Base-by-base conservation (phyloP, 331 rosid species). In the Malus hybrid region DNA sequence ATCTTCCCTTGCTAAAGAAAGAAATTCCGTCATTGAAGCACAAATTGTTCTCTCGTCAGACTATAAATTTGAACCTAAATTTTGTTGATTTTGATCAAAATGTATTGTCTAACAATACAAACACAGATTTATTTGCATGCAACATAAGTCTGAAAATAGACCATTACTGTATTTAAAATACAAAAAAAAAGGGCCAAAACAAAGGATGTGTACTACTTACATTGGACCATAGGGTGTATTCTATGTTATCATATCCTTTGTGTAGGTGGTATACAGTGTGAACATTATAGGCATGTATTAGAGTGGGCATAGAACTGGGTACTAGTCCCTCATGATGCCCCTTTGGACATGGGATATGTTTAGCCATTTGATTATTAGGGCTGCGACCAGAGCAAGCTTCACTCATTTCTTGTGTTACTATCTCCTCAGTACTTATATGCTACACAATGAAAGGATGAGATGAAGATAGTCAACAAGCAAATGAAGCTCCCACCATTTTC, bases 341-440 rank as follows among this genome's bases (percentile, higher is more conserved):
- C 70, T 84, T 88, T 86, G 89, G 84, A 84, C 76, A 73, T 72
- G 71, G 36, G 58, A 66, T 30, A 79, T 62, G 70, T 80, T 57
- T 77, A 75, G 89, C 64, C 16, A 80, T 86, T 88, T 80, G 91
- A 88, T 82, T 86, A 86, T 82, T 87, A 84, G 80, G 76, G 57
- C 75, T 66, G 69, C 80, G 93, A 87, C 96, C 86, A 79, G 4
- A n/a, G 77, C 72, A 82, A 65, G 16, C 68, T 42, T 62, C 87
- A 90, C 89, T 90, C 90, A 88, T 86, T 86, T 86, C 90, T 74
- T 77, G 82, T 83, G 75, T 82, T 85, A 87, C 91, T 82, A 85
- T 78, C 88, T 10, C 85, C 85, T 80, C 79, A 82, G 79, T 81
- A 81, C 82, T 70, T 60, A 73, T 66, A 66, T n/a, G 71, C 57